Conservation (phyloP, 805 yeast genomes). For the Millerozyma acaciae region DNA sequence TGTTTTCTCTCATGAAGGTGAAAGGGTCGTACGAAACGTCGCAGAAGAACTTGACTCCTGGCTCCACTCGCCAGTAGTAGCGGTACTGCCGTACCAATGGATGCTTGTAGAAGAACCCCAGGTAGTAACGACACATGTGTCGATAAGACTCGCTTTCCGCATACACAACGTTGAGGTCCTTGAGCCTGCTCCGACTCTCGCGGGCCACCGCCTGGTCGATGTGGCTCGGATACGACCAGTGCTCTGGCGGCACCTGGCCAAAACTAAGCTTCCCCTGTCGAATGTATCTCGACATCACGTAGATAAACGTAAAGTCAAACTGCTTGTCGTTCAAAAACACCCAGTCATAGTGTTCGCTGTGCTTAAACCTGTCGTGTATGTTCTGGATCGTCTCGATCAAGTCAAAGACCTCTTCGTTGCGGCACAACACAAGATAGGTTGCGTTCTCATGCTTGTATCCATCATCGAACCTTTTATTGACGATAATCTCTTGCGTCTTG, state of each 20-base stretch:
- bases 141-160: conserved; percentile 61
- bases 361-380: conserved; percentile 21
- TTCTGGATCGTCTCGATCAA: conserved; percentile 15
- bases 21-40: conserved; percentile 64
- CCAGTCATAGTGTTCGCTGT: conserved; percentile 22
- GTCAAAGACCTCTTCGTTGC: conserved; percentile 12
- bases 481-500: conserved; percentile 2
- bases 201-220: conserved; percentile 2
- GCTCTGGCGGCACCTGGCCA: conserved; percentile 56
- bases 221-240: conserved; percentile 66
- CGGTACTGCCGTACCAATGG: conserved; percentile 54
- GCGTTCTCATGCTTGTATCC: conserved; percentile 11
- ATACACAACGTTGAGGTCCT: conserved; percentile 43
- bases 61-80: conserved; percentile 78
- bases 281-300: conserved; percentile 44
- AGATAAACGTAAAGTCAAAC: conserved; percentile 37
- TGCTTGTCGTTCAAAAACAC: conserved; percentile 22
- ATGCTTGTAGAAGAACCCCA: conserved; percentile 61
- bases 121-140: conserved; percentile 58
- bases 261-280: conserved; percentile 55
- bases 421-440: conserved; percentile 15
- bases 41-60: conserved; percentile 58
- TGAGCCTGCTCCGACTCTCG: conserved; percentile 33
- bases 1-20: conserved; percentile 49
- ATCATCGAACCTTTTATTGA: conserved; percentile 1